Base-by-base conservation (phyloP, 345 rosid genomes). In the Psidium friedrichsthalianum region DNA sequence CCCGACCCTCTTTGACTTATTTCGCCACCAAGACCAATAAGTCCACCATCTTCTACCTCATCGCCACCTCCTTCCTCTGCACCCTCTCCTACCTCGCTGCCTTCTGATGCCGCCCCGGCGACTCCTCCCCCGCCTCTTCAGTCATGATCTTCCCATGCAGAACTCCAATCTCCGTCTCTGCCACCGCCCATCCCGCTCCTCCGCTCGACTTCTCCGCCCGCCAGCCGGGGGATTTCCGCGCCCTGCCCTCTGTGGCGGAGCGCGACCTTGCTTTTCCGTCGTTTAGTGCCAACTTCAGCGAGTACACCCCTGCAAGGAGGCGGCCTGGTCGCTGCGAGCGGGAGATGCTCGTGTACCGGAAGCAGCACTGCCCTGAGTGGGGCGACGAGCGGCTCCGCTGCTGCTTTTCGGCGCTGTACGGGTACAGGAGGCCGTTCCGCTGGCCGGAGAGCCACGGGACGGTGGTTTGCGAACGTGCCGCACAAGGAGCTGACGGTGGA, bases 401-500 rank as follows among this genome's bases (percentile, higher is more conserved):
- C 22, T 88, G 96, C 3, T 86, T 95, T 0, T 96, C 98, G 87
- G 96, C 96, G 3, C 98, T 98, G 78, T 84, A 88, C 84, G 98
- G 98, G 2, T 97, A 97, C 74, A 90, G 83, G 86, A 85, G 89
- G 16, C 99, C 98, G 20, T 97, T 97, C 61, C 83, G 88, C 85
- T 97, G 99, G 99, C 99, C 98, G 82, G 91, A 88, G 88, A 96
- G 99, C 44, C 90, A 98, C 27, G 95, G 91, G 32, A 86, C 64
- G 18, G 10, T 97, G 99, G 99, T 97, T 91, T 82, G 94, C 95
- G 87, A 42, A 42, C 44, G 44, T 42, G 44, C 44, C 44, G 1
- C 44, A 42, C 44, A 42, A 42, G 44, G 95, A 95, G 86, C 89
- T 97, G 86, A 93, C 94, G 16, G 93, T 95, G 16, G 99, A 97